Conservation (phyloP, 2,329 filamentous ascomycete genomes). For the Colletotrichum horii region DNA sequence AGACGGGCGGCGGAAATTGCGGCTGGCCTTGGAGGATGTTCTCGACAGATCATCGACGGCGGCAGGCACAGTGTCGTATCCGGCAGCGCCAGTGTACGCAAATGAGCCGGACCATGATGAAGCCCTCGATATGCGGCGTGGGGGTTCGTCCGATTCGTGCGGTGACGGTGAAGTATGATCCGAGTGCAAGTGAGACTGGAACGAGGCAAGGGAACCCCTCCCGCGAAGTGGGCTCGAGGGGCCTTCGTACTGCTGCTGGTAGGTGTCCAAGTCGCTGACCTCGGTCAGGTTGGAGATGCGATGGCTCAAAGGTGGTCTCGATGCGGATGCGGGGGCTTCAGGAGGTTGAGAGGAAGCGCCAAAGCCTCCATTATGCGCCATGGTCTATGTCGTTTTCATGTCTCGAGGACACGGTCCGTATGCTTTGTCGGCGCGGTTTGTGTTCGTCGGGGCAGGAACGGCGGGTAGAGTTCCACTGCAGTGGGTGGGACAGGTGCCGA, state of each 20-base stretch:
- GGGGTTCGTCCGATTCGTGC: not conserved
- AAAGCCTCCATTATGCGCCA: slow-evolving; percentile 13
- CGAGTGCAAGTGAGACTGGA: slow-evolving; percentile 41
- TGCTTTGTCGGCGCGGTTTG: not conserved
- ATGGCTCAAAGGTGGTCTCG: slow-evolving; percentile 28
- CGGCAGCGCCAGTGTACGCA: slow-evolving; percentile 26
- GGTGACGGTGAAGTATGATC: slow-evolving; percentile 17
- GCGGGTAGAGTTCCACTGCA: not conserved
- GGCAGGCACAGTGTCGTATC: slow-evolving; percentile 27
- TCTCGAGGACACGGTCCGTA: not conserved
- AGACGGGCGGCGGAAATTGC: slow-evolving; percentile 29
- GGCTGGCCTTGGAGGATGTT: slow-evolving; percentile 27
- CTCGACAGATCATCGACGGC: slow-evolving; percentile 24
- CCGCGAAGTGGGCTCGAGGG: slow-evolving; percentile 31
- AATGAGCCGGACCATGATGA: slow-evolving; percentile 32
- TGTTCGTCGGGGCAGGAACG: not conserved
- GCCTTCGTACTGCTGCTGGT: slow-evolving; percentile 28
- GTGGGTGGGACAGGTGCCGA: not conserved
- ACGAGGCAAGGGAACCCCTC: slow-evolving; percentile 44
- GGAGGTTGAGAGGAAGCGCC: slow-evolving; percentile 32
- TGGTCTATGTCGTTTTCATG: slow-evolving; percentile 11
- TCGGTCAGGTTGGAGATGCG: slow-evolving; percentile 38
- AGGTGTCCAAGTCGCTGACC: slow-evolving; percentile 31
- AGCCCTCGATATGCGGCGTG: not conserved
- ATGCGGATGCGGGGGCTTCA: not conserved